phyloP scores from a whole-genome alignment of 179 eudicot genomes.

The Heliamphora pulchella region DNA sequence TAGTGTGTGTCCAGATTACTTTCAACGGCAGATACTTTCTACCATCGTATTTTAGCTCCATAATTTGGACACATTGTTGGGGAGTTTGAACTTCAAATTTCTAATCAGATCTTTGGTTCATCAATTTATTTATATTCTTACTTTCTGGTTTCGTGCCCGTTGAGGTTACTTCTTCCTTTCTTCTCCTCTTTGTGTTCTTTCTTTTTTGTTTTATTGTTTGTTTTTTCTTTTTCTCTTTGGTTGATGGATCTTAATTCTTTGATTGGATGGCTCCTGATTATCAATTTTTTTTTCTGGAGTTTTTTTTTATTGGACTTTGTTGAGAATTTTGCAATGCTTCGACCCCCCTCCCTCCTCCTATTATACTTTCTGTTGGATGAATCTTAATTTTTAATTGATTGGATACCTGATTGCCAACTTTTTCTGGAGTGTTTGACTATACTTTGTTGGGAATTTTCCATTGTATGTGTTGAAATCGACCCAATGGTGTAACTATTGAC shows the following conservation, averaged over 20 bases:
- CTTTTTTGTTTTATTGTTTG: neutral
- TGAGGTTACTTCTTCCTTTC: neutral
- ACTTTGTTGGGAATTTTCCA: neutral
- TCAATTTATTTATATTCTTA: neutral
- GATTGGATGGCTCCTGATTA: neutral
- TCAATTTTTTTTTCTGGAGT: neutral
- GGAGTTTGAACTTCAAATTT: neutral
- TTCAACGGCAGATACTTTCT: neutral
- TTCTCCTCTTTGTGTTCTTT: neutral
- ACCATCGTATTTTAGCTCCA: neutral
- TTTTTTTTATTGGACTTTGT: neutral
- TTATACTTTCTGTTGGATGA: neutral
- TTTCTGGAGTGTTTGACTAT: neutral
- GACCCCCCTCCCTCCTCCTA: no score
- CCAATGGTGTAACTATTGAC: neutral
- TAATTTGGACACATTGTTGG: neutral
- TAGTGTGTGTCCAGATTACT: constrained; percentile 3
- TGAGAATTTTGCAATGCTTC: neutral
- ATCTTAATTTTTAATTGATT: neutral
- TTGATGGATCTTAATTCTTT: neutral
- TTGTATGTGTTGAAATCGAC: neutral
- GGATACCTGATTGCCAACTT: neutral
- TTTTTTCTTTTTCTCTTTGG: neutral
- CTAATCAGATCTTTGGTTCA: neutral
- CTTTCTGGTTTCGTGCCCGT: neutral